Evolutionary conservation across 1,284 basidiomycete genomes (phyloP).

Genomic region (Irpex sp.): DNA sequence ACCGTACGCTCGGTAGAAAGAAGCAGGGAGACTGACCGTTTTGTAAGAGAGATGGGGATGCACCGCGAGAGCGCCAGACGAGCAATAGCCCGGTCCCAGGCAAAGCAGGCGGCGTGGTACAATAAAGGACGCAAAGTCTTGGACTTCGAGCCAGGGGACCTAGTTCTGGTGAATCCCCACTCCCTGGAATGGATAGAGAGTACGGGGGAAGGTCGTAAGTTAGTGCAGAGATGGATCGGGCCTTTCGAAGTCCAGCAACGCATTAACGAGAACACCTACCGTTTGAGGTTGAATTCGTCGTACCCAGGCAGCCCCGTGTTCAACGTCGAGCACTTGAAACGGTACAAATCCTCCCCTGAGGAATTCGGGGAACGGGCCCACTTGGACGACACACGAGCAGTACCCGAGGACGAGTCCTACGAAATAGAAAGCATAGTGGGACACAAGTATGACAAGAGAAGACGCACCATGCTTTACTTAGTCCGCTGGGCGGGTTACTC

Average conservation of each 20-base stretch:
- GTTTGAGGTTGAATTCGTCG: conserved; percentile 22
- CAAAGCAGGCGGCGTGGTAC: conserved; percentile 5
- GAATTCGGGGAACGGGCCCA: no score
- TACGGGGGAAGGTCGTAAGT: conserved; percentile 28
- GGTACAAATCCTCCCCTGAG: no score
- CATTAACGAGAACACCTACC: conserved; percentile 25
- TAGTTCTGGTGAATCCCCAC: conserved; percentile 30
- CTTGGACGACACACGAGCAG: no score
- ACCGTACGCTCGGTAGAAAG: not conserved
- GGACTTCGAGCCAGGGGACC: conserved; percentile 21
- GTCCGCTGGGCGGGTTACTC: no score
- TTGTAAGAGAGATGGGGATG: not conserved
- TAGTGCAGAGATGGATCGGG: conserved; percentile 23
- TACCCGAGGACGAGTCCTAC: no score
- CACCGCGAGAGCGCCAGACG: conserved; percentile 13
- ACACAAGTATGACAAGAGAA: no score
- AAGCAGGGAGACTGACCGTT: not conserved
- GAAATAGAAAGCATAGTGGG: no score
- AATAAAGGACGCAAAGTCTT: conserved; percentile 6
- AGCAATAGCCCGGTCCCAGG: conserved; percentile 16
- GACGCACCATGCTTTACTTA: no score
- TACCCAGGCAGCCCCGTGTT: conserved; percentile 28
- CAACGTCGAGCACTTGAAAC: conserved; percentile 26
- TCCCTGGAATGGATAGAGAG: conserved; percentile 21
- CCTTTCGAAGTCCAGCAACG: conserved; percentile 11